These are phyloP conservation scores for Colletotrichum acutatum DNA, from an alignment of 2,329 filamentous ascomycete genomes.

Conservation along the genomic window DNA sequence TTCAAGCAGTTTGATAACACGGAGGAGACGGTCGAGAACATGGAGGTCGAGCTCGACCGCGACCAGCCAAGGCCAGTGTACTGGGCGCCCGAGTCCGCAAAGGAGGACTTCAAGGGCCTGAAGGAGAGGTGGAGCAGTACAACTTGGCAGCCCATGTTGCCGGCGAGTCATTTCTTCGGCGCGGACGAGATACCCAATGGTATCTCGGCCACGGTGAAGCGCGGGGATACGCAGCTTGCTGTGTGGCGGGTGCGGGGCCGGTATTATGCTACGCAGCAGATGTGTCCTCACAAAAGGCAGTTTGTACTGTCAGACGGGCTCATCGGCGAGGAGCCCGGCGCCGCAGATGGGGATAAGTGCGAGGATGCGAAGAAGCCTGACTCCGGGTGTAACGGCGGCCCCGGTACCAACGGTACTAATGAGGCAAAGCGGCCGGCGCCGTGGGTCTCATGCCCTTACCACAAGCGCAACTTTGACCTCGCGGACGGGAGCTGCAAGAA, in stretches of 20 bases:
- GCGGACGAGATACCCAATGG: constrained; percentile 74
- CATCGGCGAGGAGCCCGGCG: constrained; percentile 71
- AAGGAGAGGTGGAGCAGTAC: constrained; percentile 71
- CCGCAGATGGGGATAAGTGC: constrained; percentile 36
- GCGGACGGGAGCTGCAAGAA: constrained; percentile 78
- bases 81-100: constrained; percentile 77
- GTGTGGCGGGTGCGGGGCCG: constrained; percentile 84
- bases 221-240: constrained; percentile 89
- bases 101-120: constrained; percentile 77
- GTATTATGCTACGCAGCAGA: constrained; percentile 90
- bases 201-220: constrained; percentile 81
- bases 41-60: constrained; percentile 79
- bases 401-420: constrained; percentile 16
- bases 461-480: constrained; percentile 91
- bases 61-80: constrained; percentile 79
- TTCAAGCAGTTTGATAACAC: constrained; percentile 92
- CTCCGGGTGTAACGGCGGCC: constrained; percentile 43
- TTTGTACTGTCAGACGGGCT: constrained; percentile 91
- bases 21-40: constrained; percentile 71
- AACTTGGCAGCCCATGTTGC: constrained; percentile 84
- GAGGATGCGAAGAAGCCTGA: constrained; percentile 49
- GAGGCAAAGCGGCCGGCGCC: constrained; percentile 51
- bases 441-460: constrained; percentile 89
- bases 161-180: constrained; percentile 74
- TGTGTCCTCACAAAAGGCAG: constrained; percentile 92